Evolutionary conservation across 805 yeast species (phyloP).

Genomic region (Yamadazyma philogaea): DNA sequence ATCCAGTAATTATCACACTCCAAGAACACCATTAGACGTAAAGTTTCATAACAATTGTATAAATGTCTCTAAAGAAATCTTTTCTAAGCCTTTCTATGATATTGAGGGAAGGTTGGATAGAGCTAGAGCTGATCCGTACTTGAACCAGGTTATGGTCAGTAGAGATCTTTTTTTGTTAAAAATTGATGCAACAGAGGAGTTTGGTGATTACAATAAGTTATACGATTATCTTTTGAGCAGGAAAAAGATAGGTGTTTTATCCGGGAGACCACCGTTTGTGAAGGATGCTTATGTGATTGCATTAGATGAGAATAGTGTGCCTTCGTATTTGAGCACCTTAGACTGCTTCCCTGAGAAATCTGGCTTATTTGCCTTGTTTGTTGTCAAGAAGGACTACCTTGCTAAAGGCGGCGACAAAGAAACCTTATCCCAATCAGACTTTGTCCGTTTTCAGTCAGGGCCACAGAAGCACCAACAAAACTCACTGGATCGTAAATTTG

Average conservation of each 20-base stretch:
- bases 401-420: conserved; percentile 14
- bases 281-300: conserved; percentile 65
- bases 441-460: background rate
- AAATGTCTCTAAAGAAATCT: conserved; percentile 28
- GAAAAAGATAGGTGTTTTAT: conserved; percentile 58
- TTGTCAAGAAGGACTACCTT: conserved; percentile 35
- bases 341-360: conserved; percentile 11
- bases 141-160: conserved; percentile 43
- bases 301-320: conserved; percentile 14
- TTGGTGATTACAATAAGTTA: conserved; percentile 28
- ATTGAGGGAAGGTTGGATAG: conserved; percentile 65
- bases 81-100: conserved; percentile 28
- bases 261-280: conserved; percentile 46
- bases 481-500: background rate
- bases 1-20: conserved; percentile 25
- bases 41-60: conserved; percentile 23
- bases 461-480: background rate
- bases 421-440: background rate
- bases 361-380: conserved; percentile 35
- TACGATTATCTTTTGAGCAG: conserved; percentile 45
- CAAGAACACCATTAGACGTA: conserved; percentile 17
- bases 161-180: conserved; percentile 55
- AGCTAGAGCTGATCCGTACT: conserved; percentile 53
- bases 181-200: conserved; percentile 25
- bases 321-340: conserved; percentile 18